A percentile compares a stretch with the other conserved stretches of the same genome.
Evolutionary conservation across 495 filamentous ascomycete species (phyloP).

Genomic region (Tuber magnatum): DNA sequence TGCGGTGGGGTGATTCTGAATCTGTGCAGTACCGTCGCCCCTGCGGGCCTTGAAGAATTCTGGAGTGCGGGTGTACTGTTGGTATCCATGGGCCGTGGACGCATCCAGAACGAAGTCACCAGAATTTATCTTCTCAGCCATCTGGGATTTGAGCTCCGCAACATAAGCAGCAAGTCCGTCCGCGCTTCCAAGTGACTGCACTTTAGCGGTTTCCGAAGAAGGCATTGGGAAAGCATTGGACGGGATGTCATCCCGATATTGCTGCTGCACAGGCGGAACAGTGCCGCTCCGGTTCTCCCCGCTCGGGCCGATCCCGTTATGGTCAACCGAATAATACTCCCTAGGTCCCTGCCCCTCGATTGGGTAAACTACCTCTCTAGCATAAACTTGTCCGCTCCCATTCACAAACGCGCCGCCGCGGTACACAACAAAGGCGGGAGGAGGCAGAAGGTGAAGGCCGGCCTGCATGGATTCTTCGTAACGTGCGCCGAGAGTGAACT

Average conservation of each 20-base stretch:
- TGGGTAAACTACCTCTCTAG: neutral
- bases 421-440: neutral
- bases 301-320: neutral
- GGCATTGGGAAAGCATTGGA: neutral
- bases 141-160: neutral
- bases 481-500: neutral
- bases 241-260: neutral
- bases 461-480: neutral
- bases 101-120: neutral
- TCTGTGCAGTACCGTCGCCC: neutral
- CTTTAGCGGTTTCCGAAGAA: neutral
- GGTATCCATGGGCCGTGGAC: neutral
- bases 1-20: neutral
- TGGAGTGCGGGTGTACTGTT: neutral
- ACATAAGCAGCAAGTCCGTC: neutral
- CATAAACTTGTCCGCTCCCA: neutral
- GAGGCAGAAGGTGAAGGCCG: neutral
- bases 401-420: neutral
- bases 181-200: fast-evolving
- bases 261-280: neutral
- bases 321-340: too few relatives aligned
- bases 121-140: neutral
- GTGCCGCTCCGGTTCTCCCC: neutral
- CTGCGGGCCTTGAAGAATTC: neutral
- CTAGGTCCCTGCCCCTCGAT: too few relatives aligned